phyloP scores from a whole-genome alignment of 345 rosid genomes.

The Limnanthes douglasii region DNA sequence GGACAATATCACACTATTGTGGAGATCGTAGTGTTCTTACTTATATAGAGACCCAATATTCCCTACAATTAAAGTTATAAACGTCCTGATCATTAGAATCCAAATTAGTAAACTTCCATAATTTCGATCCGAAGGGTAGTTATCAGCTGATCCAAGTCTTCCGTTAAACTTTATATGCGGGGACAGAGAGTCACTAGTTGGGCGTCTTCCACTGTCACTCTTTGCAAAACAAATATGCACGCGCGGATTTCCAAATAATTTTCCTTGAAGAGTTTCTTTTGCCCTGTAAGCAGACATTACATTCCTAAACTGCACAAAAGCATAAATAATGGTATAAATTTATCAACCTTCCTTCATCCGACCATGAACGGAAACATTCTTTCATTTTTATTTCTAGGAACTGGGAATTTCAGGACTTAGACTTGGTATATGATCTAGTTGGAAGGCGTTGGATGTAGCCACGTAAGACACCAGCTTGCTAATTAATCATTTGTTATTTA shows the following conservation, averaged over 20 bases:
- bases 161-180: slow-evolving; percentile 35
- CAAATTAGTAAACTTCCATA: slow-evolving; percentile 16
- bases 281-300: slow-evolving; percentile 62
- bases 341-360: no score
- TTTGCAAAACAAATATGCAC: slow-evolving; percentile 89
- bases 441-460: no score
- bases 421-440: no score
- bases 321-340: no score
- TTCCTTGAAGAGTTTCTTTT: slow-evolving; percentile 90
- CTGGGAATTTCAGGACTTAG: no score
- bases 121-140: slow-evolving; percentile 32
- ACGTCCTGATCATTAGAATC: slow-evolving; percentile 34
- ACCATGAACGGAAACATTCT: no score
- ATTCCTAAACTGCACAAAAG: slow-evolving; percentile 69
- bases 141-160: slow-evolving; percentile 40
- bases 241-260: slow-evolving; percentile 88
- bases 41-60: no score
- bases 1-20: no score
- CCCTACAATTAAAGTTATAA: slow-evolving; percentile 28
- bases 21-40: no score
- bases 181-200: slow-evolving; percentile 29
- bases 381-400: no score
- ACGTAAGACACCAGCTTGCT: no score
- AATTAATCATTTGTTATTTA: no score
- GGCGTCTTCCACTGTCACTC: slow-evolving; percentile 58